Evolutionary conservation across 345 rosid genomes (phyloP), one percentile per base, ranked within the genome.

Genomic region (Pistacia vera): DNA sequence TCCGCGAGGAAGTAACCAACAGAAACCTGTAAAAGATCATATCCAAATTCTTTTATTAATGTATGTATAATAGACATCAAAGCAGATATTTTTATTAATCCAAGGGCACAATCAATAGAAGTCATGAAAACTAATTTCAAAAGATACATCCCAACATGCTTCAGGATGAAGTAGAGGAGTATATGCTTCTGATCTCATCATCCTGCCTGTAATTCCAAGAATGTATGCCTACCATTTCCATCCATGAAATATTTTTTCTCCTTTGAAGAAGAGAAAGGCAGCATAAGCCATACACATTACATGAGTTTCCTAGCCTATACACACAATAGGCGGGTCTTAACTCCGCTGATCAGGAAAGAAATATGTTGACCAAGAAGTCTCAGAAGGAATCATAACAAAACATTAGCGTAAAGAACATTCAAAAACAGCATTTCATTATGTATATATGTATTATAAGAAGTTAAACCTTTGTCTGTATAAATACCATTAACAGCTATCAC

Each of bases 1-100:
- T 95, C 98, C 9, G 87, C 79, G 51, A 90, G 70, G 85, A 95
- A 95, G 88, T 93, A 95, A 33, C 98, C 97, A 84, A 90, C 92
- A 70, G 97, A 93, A 70, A 89, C 85, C 98, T 95, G 90, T 78
- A 72, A 76, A 81, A 49, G 72, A 72, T 51, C 52, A 59, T 20
- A 54, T 62, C 48, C 63, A 63, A 22, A 49, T 49, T 54, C 30
- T n/a, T 30, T 52, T 11, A 46, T 28, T 33, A 71, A 55, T 13
- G 12, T 69, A 68, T 18, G 55, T 46, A 13, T 38, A 14, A 35
- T 36, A 57, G 36, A 73, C 64, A 14, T 55, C 28, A 14, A 55
- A 13, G 25, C 58, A 55, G 46, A 75, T 18, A 3, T 36, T 55
- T 7, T 70, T 3, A 59, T 41, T 22, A 54, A 56, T 63, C 44